Percentiles rank a stretch among this genome's conserved stretches.
These are phyloP conservation scores for Lantana camara DNA, from an alignment of 257 asterid species.

Conservation along the genomic window DNA sequence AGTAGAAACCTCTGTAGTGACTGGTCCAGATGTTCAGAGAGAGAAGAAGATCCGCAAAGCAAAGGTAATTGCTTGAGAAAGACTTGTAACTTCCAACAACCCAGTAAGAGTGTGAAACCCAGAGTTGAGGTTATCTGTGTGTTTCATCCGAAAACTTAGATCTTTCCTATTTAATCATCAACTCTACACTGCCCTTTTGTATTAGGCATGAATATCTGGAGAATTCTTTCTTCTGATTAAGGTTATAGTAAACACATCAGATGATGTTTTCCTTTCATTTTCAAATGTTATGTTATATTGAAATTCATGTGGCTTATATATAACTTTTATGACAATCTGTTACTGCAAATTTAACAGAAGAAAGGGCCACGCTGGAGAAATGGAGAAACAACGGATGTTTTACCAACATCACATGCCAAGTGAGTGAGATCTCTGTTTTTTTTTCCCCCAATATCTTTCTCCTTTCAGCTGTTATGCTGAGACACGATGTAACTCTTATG, in stretches of 20 bases:
- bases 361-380: conserved; percentile 65
- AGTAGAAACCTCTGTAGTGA: conserved; percentile 45
- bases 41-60: conserved; percentile 65
- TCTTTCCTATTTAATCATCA: not conserved
- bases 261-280: not conserved
- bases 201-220: not conserved
- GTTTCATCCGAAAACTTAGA: not conserved
- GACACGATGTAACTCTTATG: not conserved
- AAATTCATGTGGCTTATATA: not conserved
- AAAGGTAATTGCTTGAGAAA: conserved; percentile 46
- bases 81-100: no score
- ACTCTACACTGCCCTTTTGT: not conserved
- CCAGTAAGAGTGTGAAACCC: not conserved
- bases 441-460: not conserved
- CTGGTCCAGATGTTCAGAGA: conserved; percentile 43
- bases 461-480: conserved; percentile 8
- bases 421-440: conserved; percentile 49
- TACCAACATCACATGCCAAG: conserved; percentile 65
- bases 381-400: conserved; percentile 59
- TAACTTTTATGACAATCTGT: not conserved
- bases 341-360: conserved; percentile 40
- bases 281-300: not conserved
- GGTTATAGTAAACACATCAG: not conserved
- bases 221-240: not conserved
- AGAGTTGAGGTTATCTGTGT: not conserved